Conservation (phyloP, 495 filamentous ascomycete genomes). For the Amphirosellinia nigrospora region DNA sequence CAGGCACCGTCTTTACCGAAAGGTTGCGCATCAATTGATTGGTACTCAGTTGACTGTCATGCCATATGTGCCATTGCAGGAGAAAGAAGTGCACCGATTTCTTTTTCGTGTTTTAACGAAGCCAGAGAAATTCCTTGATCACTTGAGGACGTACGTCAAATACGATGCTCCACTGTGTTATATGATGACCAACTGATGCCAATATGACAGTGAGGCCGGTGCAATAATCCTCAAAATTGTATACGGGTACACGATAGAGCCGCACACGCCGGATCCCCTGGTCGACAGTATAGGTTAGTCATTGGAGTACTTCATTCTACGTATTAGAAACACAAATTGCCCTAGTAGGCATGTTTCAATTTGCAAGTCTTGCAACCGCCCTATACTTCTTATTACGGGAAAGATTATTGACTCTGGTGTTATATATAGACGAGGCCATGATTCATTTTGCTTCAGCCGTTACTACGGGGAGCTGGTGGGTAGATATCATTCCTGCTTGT, state of each 20-base stretch:
- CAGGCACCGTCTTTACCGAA: constrained; percentile 46
- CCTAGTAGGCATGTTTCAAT: too few species aligned
- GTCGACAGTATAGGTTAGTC: constrained; percentile 32
- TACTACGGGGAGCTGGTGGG: constrained; percentile 46
- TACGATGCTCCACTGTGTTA: background rate
- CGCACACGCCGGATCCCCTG: constrained; percentile 45
- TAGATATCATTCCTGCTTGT: constrained; percentile 49
- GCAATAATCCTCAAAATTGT: constrained; percentile 51
- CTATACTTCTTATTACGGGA: too few species aligned
- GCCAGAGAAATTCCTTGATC: constrained; percentile 39
- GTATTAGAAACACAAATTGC: too few species aligned
- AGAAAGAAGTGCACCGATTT: constrained; percentile 46
- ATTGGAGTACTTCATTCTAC: too few species aligned
- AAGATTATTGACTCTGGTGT: background rate
- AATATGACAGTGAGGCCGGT: constrained; percentile 45
- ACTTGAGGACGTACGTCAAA: constrained; percentile 43
- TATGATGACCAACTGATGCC: constrained; percentile 16
- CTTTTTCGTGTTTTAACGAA: constrained; percentile 44
- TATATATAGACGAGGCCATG: constrained; percentile 40
- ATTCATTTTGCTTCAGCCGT: constrained; percentile 41
- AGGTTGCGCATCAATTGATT: constrained; percentile 38
- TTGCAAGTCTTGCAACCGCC: too few species aligned
- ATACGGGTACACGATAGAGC: constrained; percentile 55
- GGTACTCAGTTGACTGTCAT: constrained; percentile 37
- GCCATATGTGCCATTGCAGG: constrained; percentile 45